Conservation (phyloP, 1,139 yeast species). For the Lodderomyces beijingensis region DNA sequence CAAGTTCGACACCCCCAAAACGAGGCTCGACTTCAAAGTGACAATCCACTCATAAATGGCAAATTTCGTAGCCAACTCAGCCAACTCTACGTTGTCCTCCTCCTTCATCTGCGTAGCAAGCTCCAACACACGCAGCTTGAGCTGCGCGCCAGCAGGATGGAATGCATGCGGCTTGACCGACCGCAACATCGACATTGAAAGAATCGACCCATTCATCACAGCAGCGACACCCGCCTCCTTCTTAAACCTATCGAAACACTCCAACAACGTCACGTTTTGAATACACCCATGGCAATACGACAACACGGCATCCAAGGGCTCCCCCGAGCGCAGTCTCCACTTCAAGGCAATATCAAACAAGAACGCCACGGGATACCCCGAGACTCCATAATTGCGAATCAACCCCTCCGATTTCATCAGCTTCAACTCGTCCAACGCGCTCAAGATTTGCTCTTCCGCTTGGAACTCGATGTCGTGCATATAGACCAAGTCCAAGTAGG, state of each 20-base stretch:
- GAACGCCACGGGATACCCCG: conserved; percentile 82
- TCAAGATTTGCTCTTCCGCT: conserved; percentile 46
- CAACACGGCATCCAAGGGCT: conserved; percentile 65
- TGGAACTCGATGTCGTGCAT: conserved; percentile 90
- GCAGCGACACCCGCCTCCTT: conserved; percentile 51
- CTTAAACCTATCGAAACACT: conserved; percentile 47
- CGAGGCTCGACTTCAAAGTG: conserved; percentile 48
- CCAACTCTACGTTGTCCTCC: conserved; percentile 62
- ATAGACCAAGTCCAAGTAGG: conserved; percentile 74
- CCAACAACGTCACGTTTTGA: conserved; percentile 62
- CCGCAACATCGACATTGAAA: conserved; percentile 82
- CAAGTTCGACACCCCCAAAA: conserved; percentile 66
- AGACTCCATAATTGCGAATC: conserved; percentile 65
- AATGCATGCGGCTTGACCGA: conserved; percentile 63
- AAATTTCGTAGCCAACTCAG: conserved; percentile 76
- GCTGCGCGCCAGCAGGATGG: conserved; percentile 73
- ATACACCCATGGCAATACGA: conserved; percentile 81
- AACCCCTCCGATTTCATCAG: conserved; percentile 60
- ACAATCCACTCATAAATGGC: conserved; percentile 62
- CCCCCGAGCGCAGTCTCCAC: conserved; percentile 41
- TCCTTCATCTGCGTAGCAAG: conserved; percentile 48
- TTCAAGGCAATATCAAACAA: conserved; percentile 46
- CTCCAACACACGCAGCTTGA: conserved; percentile 50
- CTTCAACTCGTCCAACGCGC: conserved; percentile 60
- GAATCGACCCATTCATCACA: conserved; percentile 75